These are phyloP conservation scores for Dendrocalamus sinicus DNA, from an alignment of 176 grass and related monocot genomes.

Conservation along the genomic window DNA sequence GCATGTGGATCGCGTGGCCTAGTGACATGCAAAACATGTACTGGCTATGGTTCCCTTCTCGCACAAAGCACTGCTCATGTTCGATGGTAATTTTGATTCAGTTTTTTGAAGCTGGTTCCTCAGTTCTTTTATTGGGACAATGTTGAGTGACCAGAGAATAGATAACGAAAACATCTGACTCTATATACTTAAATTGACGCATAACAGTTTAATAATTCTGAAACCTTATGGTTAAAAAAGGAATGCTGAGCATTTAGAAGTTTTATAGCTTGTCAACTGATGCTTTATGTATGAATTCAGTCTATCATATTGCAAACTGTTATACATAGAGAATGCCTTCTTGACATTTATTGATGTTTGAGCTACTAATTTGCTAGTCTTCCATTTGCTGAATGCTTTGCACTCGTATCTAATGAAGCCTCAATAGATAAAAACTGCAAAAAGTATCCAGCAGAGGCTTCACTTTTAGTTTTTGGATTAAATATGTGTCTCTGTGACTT, in stretches of 20 bases:
- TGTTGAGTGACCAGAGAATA: neutral
- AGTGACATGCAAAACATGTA: conserved; percentile 75
- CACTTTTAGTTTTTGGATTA: neutral
- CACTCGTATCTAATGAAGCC: neutral
- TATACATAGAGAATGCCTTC: conserved; percentile 2
- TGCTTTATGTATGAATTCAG: conserved; percentile 26
- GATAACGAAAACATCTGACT: conserved; percentile 17
- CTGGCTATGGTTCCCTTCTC: conserved; percentile 78
- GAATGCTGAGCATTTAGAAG: neutral
- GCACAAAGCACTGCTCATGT: conserved; percentile 66
- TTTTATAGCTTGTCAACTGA: conserved; percentile 3
- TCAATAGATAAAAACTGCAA: neutral
- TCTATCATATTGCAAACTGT: neutral
- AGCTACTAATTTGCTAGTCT: neutral
- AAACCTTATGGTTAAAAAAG: neutral
- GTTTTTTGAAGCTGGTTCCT: conserved; percentile 1
- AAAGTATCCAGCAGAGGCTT: neutral
- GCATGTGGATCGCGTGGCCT: conserved; percentile 75
- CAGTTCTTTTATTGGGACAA: neutral
- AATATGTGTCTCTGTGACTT: neutral
- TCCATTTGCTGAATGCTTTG: neutral
- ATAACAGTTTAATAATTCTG: conserved; percentile 10
- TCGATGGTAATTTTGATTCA: conserved; percentile 65
- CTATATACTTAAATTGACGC: neutral
- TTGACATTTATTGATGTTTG: conserved; percentile 22